A percentile compares a stretch with the other conserved stretches of the same genome.
These are phyloP conservation scores for Phlebiopsis flavidoalba DNA, from an alignment of 768 basidiomycete genomes.

Conservation along the genomic window DNA sequence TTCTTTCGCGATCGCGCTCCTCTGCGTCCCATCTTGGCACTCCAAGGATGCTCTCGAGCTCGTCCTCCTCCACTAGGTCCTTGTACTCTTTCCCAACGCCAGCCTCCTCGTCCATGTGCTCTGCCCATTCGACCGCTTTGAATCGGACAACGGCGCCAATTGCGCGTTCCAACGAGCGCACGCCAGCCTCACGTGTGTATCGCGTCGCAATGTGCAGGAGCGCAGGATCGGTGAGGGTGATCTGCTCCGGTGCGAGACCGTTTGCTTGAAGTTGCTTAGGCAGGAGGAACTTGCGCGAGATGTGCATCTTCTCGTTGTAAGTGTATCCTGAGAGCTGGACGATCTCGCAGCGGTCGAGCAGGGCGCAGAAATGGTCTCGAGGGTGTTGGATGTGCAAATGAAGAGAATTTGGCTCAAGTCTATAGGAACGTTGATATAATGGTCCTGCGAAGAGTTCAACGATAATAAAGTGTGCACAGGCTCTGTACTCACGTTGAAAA, in stretches of 20 bases:
- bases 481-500: constrained; percentile 54
- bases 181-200: constrained; percentile 90
- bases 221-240: constrained; percentile 65
- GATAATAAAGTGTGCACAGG: not conserved
- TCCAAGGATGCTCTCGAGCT: constrained; percentile 84
- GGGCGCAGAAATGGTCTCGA: constrained; percentile 87
- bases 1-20: constrained; percentile 71
- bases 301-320: constrained; percentile 87
- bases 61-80: constrained; percentile 53
- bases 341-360: constrained; percentile 87
- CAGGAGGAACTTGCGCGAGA: constrained; percentile 80
- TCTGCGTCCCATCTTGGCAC: constrained; percentile 76
- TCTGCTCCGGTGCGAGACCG: constrained; percentile 55
- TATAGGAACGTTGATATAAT: constrained; percentile 86
- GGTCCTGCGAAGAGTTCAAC: constrained; percentile 49
- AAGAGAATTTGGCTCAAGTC: constrained; percentile 87
- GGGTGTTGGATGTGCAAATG: constrained; percentile 87
- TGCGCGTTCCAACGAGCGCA: constrained; percentile 83
- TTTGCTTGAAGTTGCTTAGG: constrained; percentile 85
- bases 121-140: constrained; percentile 91
- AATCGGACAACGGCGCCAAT: constrained; percentile 85
- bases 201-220: constrained; percentile 67
- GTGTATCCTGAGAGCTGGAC: constrained; percentile 85
- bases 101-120: constrained; percentile 37
- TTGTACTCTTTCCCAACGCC: constrained; percentile 40